Evolutionary conservation across 2,329 filamentous ascomycete genomes (phyloP), one percentile per base, ranked within the genome.

Genomic region (Tolypocladium endophyticum): DNA sequence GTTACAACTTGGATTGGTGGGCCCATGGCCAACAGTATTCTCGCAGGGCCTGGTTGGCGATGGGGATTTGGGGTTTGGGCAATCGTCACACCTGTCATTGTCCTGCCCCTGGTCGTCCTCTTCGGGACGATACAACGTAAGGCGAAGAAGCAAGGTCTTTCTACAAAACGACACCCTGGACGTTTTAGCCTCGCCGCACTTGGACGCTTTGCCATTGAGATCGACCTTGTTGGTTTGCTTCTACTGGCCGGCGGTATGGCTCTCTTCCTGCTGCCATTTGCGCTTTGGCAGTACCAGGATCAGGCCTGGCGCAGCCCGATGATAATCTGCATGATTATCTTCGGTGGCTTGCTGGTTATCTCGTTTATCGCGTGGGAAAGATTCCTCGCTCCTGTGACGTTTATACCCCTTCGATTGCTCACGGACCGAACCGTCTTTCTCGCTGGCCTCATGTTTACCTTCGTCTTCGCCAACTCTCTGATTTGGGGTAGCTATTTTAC

Each of bases 31-130:
- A 73, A 81, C 18, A 71, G 73, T 0, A 79, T 87, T 58, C 73
- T 83, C 35, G 61, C 70, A 8, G 72, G 78, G 25, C 73, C 78
- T 8, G 82, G 79, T 55, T 89, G 83, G 81, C 79, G 86, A 59
- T 90, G 87, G 87, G 86, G 81, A 3, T 86, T 86, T 63, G 87
- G 86, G 55, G 77, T 82, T 62, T 89, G 84, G 72, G 76, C 81
- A 59, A 86, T 90, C 65, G 80, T 89, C 63, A 72, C 83, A 16
- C 85, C 85, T 1, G 73, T 82, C 35, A 79, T 86, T 56, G 82
- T 82, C 59, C 63, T 80, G 20, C 86, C 87, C 0, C 76, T 89
- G 2, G 77, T 80, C 55, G 64, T 76, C 35, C 73, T 87, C 23
- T 78, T 89, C 67, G 74, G 80, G 54, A 74, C 77, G 67, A 86